phyloP scores from a whole-genome alignment of 164 flowering plant genomes.

The Warburgia ugandensis region DNA sequence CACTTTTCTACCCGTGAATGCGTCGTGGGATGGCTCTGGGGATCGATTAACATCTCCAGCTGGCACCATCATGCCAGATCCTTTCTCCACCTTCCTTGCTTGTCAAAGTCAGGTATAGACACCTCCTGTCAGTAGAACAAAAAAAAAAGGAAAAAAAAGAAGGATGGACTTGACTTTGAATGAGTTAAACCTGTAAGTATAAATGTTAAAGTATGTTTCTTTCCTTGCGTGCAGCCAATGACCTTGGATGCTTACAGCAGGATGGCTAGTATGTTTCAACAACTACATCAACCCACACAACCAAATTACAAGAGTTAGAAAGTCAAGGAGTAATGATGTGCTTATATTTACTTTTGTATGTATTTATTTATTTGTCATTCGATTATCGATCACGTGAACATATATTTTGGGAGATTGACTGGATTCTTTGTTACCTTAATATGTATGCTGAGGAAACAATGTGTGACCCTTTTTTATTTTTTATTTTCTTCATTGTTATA shows the following conservation, averaged over 20 bases:
- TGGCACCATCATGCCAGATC: constrained; percentile 33
- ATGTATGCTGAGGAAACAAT: background rate
- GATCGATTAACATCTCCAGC: constrained; percentile 19
- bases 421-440: no score
- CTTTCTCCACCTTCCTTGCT: constrained; percentile 48
- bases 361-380: background rate
- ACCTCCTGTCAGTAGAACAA: no score
- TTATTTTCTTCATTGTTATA: no score
- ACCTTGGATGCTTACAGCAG: constrained; percentile 58
- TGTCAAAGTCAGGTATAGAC: constrained; percentile 50
- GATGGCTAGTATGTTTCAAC: constrained; percentile 64
- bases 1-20: constrained; percentile 29
- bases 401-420: no score
- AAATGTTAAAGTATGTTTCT: no score
- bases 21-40: constrained; percentile 38
- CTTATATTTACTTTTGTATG: no score
- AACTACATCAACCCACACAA: constrained; percentile 33
- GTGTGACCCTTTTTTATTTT: no score
- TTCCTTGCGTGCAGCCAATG: constrained; percentile 46
- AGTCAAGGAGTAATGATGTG: no score
- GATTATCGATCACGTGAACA: no score
- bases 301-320: constrained; percentile 22
- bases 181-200: no score
- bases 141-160: no score
- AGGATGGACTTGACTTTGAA: no score